Evolutionary conservation across 225 moss, liverwort and hornwort genomes (phyloP).

Genomic region (Marchantia polymorpha): DNA sequence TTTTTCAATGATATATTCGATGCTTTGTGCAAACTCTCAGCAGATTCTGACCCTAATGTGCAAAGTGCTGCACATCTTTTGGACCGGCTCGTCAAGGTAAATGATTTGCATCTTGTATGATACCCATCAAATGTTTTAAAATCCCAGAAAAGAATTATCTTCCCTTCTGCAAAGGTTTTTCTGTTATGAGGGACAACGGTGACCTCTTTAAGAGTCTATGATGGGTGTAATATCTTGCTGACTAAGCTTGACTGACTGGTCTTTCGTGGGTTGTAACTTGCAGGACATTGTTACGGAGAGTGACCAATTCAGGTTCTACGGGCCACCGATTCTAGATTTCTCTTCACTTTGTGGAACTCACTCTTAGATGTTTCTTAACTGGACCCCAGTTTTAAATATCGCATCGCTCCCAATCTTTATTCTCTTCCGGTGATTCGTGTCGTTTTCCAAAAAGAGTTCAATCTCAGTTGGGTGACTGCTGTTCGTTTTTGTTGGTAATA

Average conservation of each 20-base stretch:
- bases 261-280: conserved; percentile 21
- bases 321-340: too few relatives aligned
- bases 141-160: neutral
- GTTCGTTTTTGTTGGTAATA: too few relatives aligned
- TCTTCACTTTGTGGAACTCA: neutral
- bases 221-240: neutral
- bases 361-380: too few relatives aligned
- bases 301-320: conserved; percentile 86
- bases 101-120: neutral
- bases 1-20: conserved; percentile 95
- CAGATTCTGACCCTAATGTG: conserved; percentile 90
- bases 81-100: conserved; percentile 87
- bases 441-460: too few relatives aligned
- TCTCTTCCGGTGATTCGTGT: too few relatives aligned
- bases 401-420: too few relatives aligned
- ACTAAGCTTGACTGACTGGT: neutral
- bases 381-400: too few relatives aligned
- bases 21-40: conserved; percentile 91
- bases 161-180: neutral
- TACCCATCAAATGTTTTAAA: neutral
- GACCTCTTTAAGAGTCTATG: neutral
- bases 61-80: conserved; percentile 91
- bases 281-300: conserved; percentile 99
- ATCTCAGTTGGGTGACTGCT: too few relatives aligned
- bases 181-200: neutral